Evolutionary conservation across 257 asterid species (phyloP).

Genomic region (Apocynum venetum): DNA sequence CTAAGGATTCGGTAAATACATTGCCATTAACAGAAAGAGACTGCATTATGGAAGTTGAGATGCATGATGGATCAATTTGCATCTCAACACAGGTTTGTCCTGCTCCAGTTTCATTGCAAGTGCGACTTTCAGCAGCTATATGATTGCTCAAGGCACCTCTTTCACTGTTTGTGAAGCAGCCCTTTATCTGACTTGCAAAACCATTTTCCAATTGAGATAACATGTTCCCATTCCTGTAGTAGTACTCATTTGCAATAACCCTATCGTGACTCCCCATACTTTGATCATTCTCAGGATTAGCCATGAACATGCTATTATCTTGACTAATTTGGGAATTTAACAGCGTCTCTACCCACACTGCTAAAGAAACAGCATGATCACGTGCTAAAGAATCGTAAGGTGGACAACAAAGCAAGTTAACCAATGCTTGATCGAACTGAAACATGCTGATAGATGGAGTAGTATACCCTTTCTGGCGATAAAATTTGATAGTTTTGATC

Average conservation of each 20-base stretch:
- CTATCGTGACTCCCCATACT: constrained; percentile 19
- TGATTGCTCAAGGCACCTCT: constrained; percentile 13
- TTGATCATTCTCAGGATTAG: constrained; percentile 25
- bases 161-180: constrained; percentile 17
- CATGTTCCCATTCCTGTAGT: constrained; percentile 13
- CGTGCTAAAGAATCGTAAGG: constrained; percentile 72
- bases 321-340: constrained; percentile 46
- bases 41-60: constrained; percentile 20
- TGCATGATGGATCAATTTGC: constrained; percentile 37
- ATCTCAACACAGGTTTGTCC: constrained; percentile 29
- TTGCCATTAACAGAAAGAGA: constrained; percentile 14
- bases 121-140: constrained; percentile 23
- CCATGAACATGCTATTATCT: constrained; percentile 21
- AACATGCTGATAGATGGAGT: constrained; percentile 62
- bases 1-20: not conserved
- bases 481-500: constrained; percentile 55
- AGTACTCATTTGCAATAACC: constrained; percentile 15
- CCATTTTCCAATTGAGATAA: constrained; percentile 19
- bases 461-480: constrained; percentile 46
- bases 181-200: constrained; percentile 25
- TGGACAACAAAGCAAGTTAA: constrained; percentile 51
- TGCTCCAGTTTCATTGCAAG: constrained; percentile 4
- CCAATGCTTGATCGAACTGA: constrained; percentile 70
- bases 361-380: constrained; percentile 75
- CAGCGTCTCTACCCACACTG: constrained; percentile 69